Base-by-base conservation (phyloP, 495 filamentous ascomycete species). In the Podospora tetraspora region DNA sequence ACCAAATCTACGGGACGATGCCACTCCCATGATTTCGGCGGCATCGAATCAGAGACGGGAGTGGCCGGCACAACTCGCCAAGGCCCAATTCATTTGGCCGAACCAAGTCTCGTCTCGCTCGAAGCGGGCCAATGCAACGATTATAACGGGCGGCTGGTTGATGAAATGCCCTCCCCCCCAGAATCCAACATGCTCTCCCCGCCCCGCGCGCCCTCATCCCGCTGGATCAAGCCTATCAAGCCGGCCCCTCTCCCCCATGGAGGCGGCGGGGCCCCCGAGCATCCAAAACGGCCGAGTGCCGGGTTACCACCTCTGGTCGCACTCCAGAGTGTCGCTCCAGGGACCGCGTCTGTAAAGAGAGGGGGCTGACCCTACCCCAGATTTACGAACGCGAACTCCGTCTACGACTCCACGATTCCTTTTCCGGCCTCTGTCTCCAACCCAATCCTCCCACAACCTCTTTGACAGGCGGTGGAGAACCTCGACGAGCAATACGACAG, bases 201-300 rank as follows among this genome's bases (percentile, higher is more conserved):
- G 59, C 59, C 12, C 59, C 59, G 16, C 59, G 24, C 24, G 22
- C 3, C 59, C 27, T 24, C 23, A 60, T 29, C 8, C 23, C 27
- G 59, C 6, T 3, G 23, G 22, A 1, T 11, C 13, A 29, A 25
- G 11, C 32, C 57, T 29, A 59, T 25, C 43, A 43, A 30, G 16
- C 23, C 52, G 27, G 57, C 43, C 3, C 43, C 57, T 65, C 63
- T 24, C 63, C 63, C 63, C 52, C 63, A 65, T 32, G 52, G 24
- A 27, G 52, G 27, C n/a, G 24, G 19, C 63, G 23, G 37, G 43
- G n/a, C 21, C 29, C 57, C 65, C 65, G 65, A 62, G 22, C 61
- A 58, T n/a, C 69, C 65, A 64, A 64, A 67, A 61, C 56, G 60
- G 64, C 19, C 68, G 7, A 66, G 64, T 59, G 24, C 69, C 69